Evolutionary conservation across 2,329 filamentous ascomycete genomes (phyloP).

Genomic region (Rhexocercosporidium sp.): DNA sequence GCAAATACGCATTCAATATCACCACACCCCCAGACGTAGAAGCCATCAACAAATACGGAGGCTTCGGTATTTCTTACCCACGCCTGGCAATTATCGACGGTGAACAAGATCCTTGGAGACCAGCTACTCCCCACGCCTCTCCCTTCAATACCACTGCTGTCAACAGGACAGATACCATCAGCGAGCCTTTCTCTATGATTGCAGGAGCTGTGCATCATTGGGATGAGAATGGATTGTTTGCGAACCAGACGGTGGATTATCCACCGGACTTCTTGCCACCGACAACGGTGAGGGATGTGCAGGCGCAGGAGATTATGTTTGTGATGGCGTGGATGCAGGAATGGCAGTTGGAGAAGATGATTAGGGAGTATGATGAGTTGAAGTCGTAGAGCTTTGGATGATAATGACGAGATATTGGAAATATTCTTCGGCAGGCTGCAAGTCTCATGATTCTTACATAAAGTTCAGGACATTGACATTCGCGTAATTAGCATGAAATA

Average conservation of each 20-base stretch:
- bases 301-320: conserved; percentile 63
- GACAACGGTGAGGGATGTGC: conserved; percentile 59
- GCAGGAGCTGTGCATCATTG: conserved; percentile 80
- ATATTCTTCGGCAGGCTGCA: no score
- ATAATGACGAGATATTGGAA: no score
- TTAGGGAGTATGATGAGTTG: background rate
- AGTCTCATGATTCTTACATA: no score
- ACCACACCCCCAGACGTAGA: conserved; percentile 64
- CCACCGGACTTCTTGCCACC: conserved; percentile 57
- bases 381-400: background rate
- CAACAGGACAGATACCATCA: conserved; percentile 61
- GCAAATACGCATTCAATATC: conserved; percentile 73
- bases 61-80: conserved; percentile 70
- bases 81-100: conserved; percentile 81
- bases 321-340: conserved; percentile 71
- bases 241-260: conserved; percentile 53
- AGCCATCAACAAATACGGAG: conserved; percentile 77
- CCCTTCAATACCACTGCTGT: conserved; percentile 51
- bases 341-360: conserved; percentile 47
- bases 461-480: no score
- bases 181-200: conserved; percentile 77
- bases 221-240: conserved; percentile 73
- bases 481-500: no score
- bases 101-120: conserved; percentile 79
- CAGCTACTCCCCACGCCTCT: conserved; percentile 72